A percentile compares a stretch with the other conserved stretches of the same genome.
Evolutionary conservation across 345 rosid genomes (phyloP).

Genomic region (Syzygium oleosum): DNA sequence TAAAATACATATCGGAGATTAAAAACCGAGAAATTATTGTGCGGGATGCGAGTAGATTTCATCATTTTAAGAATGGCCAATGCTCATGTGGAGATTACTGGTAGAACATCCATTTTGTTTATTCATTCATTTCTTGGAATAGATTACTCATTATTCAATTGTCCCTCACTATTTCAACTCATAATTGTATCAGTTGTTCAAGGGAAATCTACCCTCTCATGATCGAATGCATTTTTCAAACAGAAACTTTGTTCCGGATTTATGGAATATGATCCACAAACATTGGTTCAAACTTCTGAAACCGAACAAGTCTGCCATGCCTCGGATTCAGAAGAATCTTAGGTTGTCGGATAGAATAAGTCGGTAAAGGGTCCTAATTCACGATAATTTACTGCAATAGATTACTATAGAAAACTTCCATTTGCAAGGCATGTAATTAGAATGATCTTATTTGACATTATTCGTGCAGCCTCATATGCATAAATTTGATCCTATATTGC

Average conservation of each 20-base stretch:
- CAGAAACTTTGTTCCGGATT: background rate
- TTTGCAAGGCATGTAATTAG: background rate
- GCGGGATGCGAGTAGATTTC: constrained; percentile 76
- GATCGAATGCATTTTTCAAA: background rate
- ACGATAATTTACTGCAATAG: background rate
- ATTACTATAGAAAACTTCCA: background rate
- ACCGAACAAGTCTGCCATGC: background rate
- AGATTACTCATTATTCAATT: background rate
- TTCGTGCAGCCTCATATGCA: background rate
- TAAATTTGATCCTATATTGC: background rate
- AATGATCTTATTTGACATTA: background rate
- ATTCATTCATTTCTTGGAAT: background rate
- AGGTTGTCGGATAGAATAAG: background rate
- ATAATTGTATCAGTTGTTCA: background rate
- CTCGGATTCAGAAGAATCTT: background rate
- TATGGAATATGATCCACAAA: background rate
- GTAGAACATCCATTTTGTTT: constrained; percentile 11
- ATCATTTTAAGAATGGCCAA: constrained; percentile 60
- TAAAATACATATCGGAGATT: constrained; percentile 56
- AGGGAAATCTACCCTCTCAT: background rate
- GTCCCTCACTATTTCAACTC: background rate
- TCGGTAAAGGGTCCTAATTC: background rate
- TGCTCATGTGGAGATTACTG: constrained; percentile 85
- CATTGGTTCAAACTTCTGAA: background rate
- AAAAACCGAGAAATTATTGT: constrained; percentile 56